Conservation (phyloP, 441 rosid genomes). For the Corymbia calophylla region DNA sequence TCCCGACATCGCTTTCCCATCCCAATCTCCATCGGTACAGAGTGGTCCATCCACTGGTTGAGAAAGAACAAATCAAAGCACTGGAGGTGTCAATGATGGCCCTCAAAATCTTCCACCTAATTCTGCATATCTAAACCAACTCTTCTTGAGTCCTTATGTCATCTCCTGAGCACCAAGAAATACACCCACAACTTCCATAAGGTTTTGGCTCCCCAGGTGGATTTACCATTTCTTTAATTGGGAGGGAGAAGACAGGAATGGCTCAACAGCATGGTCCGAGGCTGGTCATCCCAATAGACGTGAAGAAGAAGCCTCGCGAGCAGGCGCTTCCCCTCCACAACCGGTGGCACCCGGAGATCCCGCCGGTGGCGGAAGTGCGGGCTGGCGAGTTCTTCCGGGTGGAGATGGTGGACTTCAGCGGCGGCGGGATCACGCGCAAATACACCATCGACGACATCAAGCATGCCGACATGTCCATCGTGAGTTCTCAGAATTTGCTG, state of each 20-base stretch:
- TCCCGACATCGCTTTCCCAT: neutral
- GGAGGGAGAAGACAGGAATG: conserved; percentile 9
- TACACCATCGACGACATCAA: conserved; percentile 44
- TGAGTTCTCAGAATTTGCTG: conserved; percentile 3
- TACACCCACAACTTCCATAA: neutral
- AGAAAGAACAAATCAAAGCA: neutral
- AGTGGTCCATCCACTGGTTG: neutral
- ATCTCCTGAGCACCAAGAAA: neutral
- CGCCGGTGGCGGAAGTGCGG: conserved; percentile 32
- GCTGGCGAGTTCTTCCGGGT: conserved; percentile 43
- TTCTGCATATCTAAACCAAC: neutral
- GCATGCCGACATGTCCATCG: conserved; percentile 33
- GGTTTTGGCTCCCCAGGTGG: neutral
- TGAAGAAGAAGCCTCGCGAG: conserved; percentile 74
- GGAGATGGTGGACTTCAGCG: conserved; percentile 57
- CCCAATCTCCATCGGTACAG: neutral
- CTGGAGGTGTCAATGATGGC: neutral
- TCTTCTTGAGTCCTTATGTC: neutral
- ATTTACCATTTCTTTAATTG: neutral
- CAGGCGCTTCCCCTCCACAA: conserved; percentile 55
- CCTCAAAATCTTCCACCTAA: neutral
- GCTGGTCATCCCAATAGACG: conserved; percentile 57
- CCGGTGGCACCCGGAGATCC: conserved; percentile 69
- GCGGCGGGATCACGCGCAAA: conserved; percentile 33
- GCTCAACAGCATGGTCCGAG: conserved; percentile 29